Conservation (phyloP, 768 basidiomycete species). For the Brasilioporus rufonigricans region DNA sequence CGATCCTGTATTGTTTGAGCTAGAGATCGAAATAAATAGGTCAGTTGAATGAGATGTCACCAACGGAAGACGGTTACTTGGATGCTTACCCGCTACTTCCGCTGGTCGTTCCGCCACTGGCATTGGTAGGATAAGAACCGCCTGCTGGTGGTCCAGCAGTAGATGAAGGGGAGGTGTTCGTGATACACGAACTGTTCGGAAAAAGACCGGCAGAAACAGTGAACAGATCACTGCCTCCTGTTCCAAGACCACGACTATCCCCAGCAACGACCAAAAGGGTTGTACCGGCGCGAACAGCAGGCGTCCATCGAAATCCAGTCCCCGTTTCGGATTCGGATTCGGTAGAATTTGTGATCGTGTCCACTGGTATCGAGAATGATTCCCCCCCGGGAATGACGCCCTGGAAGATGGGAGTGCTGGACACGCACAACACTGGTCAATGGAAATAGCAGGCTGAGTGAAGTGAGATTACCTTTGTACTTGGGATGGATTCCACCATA, state of each 20-base stretch:
- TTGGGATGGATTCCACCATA: constrained; percentile 59
- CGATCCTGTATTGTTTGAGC: constrained; percentile 40
- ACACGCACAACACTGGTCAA: not conserved
- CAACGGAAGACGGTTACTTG: too few species aligned
- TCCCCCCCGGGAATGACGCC: constrained; percentile 80
- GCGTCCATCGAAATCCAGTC: constrained; percentile 69
- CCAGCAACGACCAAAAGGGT: constrained; percentile 66
- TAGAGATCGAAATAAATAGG: constrained; percentile 9
- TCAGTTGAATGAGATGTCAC: not conserved
- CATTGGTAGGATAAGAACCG: constrained; percentile 62
- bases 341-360: constrained; percentile 46
- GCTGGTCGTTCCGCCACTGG: constrained; percentile 35
- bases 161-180: constrained; percentile 63
- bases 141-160: constrained; percentile 77
- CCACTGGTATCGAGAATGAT: constrained; percentile 63
- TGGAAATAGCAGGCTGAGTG: not conserved
- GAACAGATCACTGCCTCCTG: constrained; percentile 60
- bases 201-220: constrained; percentile 52
- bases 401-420: constrained; percentile 57
- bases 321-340: constrained; percentile 42
- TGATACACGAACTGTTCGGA: constrained; percentile 55
- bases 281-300: constrained; percentile 61
- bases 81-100: constrained; percentile 26
- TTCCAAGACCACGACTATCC: constrained; percentile 64
- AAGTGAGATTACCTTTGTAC: constrained; percentile 49